Evolutionary conservation across 2,329 filamentous ascomycete species (phyloP).

Genomic region (Neurospora crassa): DNA sequence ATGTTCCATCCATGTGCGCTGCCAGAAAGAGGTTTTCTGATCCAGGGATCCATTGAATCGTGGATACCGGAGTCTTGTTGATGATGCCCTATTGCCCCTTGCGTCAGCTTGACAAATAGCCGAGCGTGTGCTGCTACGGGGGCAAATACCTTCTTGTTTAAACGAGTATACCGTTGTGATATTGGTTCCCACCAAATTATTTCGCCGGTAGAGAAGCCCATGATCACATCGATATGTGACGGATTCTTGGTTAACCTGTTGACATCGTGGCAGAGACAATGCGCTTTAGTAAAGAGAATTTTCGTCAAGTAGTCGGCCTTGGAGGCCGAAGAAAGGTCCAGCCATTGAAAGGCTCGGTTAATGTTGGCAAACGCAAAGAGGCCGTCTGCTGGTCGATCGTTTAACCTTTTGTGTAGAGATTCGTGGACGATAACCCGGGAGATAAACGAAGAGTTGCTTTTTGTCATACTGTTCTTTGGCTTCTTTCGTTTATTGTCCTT

Average conservation of each 20-base stretch:
- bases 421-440: constrained; percentile 94
- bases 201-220: constrained; percentile 94
- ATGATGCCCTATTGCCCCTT: constrained; percentile 57
- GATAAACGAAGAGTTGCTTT: constrained; percentile 97
- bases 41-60: constrained; percentile 88
- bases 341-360: constrained; percentile 91
- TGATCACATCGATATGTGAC: constrained; percentile 78
- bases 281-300: constrained; percentile 92
- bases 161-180: constrained; percentile 84
- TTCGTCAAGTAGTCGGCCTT: constrained; percentile 91
- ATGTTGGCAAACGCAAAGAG: constrained; percentile 91
- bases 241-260: constrained; percentile 72
- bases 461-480: constrained; percentile 96
- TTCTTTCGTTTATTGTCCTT: constrained; percentile 82
- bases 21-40: constrained; percentile 91
- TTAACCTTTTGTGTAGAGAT: constrained; percentile 63
- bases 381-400: constrained; percentile 68
- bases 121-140: not conserved
- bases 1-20: constrained; percentile 79
- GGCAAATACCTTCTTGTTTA: constrained; percentile 71
- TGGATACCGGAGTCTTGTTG: constrained; percentile 73
- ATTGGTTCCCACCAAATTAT: constrained; percentile 99
- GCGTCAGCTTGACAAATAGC: not conserved
- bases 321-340: constrained; percentile 69
- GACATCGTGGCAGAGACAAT: constrained; percentile 89